phyloP scores from a whole-genome alignment of 2,329 filamentous ascomycete species.

The Trichoderma sp. region DNA sequence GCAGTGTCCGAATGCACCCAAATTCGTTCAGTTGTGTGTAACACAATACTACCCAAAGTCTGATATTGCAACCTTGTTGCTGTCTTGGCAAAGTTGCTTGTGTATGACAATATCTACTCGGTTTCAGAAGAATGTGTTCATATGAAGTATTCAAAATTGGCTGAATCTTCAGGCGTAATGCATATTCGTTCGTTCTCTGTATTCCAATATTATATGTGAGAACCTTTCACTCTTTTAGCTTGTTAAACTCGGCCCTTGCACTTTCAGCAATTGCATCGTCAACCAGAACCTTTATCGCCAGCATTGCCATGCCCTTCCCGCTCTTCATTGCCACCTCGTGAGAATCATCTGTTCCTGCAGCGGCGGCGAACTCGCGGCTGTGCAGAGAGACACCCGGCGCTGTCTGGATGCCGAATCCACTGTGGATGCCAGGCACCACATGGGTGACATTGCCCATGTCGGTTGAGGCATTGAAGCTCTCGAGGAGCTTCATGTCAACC shows the following conservation, averaged over 20 bases:
- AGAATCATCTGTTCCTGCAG: conserved; percentile 44
- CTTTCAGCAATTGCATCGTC: conserved; percentile 30
- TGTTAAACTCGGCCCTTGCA: conserved; percentile 29
- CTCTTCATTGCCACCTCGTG: conserved; percentile 46
- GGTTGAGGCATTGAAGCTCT: conserved; percentile 45
- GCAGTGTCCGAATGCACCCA: not conserved
- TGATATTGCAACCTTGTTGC: not conserved
- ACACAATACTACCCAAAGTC: not conserved
- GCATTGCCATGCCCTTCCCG: conserved; percentile 48
- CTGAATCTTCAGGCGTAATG: not conserved
- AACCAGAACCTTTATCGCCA: conserved; percentile 38
- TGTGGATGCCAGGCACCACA: conserved; percentile 49
- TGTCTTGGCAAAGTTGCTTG: not conserved
- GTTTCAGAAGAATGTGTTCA: not conserved
- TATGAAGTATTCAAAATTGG: not conserved
- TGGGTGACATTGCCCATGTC: conserved; percentile 57
- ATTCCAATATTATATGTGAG: not conserved
- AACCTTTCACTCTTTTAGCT: not conserved
- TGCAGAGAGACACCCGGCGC: conserved; percentile 41
- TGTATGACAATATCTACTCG: too few species aligned
- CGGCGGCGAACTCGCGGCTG: conserved; percentile 46
- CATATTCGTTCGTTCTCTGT: not conserved
- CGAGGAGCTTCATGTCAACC: conserved; percentile 39
- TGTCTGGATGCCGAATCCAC: conserved; percentile 48
- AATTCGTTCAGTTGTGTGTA: not conserved